Conservation (phyloP, 345 rosid species). For the Citrus reticulata region DNA sequence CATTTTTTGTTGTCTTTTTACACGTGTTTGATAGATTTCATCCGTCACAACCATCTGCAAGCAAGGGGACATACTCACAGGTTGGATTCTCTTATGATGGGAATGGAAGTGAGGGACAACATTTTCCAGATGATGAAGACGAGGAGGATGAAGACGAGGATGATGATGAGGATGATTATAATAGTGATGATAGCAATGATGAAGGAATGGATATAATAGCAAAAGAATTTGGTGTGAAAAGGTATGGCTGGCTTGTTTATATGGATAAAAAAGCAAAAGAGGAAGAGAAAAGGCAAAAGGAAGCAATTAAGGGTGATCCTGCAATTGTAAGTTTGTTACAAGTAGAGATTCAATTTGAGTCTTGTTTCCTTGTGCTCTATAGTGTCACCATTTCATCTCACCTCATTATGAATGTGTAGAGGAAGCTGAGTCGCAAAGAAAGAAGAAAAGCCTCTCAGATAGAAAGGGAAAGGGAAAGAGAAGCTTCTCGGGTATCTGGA, state of each 20-base stretch:
- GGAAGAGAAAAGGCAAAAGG: conserved; percentile 91
- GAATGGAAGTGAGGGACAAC: conserved; percentile 52
- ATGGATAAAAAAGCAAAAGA: conserved; percentile 95
- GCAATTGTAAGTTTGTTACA: conserved; percentile 66
- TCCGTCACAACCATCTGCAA: conserved; percentile 53
- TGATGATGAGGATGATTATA: conserved; percentile 84
- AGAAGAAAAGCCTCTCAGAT: conserved; percentile 93
- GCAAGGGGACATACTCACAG: conserved; percentile 85
- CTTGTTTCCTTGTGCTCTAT: not conserved
- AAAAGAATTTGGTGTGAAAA: conserved; percentile 88
- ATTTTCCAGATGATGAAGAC: conserved; percentile 51
- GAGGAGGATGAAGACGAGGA: conserved; percentile 72
- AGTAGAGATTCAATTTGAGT: conserved; percentile 2
- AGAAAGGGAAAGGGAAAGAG: conserved; percentile 93
- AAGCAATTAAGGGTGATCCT: conserved; percentile 96
- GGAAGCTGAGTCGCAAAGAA: conserved; percentile 95
- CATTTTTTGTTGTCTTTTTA: not conserved
- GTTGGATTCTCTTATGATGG: conserved; percentile 92
- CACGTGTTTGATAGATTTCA: conserved; percentile 44
- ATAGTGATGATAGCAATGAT: conserved; percentile 90
- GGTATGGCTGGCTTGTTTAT: conserved; percentile 97
- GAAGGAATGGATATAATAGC: conserved; percentile 92
- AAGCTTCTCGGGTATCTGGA: conserved; percentile 62
- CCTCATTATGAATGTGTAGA: conserved; percentile 40
- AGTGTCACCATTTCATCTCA: not conserved